Evolutionary conservation across 352 stramenopile genomes (phyloP).

Genomic region (Aphanomyces euteiches): DNA sequence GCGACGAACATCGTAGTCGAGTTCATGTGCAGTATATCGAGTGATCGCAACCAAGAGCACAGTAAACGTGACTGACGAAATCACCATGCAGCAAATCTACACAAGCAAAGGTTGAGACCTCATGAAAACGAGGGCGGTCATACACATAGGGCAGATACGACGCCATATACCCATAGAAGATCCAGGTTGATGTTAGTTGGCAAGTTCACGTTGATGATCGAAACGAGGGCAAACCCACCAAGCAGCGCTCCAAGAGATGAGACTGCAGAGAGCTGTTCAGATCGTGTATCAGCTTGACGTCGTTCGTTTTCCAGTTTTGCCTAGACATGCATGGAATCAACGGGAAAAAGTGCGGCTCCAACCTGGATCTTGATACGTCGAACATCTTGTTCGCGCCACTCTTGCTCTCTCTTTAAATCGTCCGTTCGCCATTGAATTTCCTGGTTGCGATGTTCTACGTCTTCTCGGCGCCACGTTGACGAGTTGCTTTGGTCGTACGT

Average conservation of each 20-base stretch:
- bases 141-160: constrained; percentile 53
- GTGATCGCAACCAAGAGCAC: constrained; percentile 70
- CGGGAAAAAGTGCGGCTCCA: background rate
- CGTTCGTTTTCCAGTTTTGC: constrained; percentile 77
- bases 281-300: constrained; percentile 63
- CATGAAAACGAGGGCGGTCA: constrained; percentile 1
- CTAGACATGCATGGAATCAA: constrained; percentile 35
- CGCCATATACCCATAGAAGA: constrained; percentile 59
- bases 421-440: constrained; percentile 82
- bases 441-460: constrained; percentile 66
- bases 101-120: background rate
- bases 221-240: constrained; percentile 69
- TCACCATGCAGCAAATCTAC: constrained; percentile 72
- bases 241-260: constrained; percentile 64
- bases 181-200: constrained; percentile 41
- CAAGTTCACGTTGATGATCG: constrained; percentile 67
- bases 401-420: constrained; percentile 55
- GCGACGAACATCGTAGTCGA: constrained; percentile 61
- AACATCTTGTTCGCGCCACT: constrained; percentile 67
- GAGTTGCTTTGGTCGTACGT: constrained; percentile 82
- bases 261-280: constrained; percentile 62
- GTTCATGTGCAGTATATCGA: constrained; percentile 70
- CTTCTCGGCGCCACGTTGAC: constrained; percentile 80
- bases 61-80: constrained; percentile 66
- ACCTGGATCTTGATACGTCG: constrained; percentile 24